Conservation (phyloP, 148 eudicot species). For the Beta vulgaris region DNA sequence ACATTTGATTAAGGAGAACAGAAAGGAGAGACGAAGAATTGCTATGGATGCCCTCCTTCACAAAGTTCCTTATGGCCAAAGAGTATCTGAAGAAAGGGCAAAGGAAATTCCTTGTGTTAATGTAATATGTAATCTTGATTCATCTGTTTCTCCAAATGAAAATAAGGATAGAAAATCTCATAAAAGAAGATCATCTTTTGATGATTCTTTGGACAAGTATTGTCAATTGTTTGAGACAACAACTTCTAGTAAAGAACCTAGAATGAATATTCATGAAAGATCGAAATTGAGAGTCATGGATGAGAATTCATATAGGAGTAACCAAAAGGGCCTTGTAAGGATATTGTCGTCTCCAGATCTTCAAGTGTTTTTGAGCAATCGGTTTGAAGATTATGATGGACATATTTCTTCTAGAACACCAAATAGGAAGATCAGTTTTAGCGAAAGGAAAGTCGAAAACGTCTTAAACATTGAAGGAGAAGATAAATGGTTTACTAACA, state of each 20-base stretch:
- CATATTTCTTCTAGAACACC: conserved; percentile 8
- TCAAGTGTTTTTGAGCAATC: conserved; percentile 27
- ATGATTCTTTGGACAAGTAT: conserved; percentile 57
- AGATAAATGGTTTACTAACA: neutral
- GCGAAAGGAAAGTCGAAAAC: neutral
- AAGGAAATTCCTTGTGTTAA: conserved; percentile 17
- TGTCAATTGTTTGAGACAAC: conserved; percentile 43
- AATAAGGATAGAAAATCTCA: conserved; percentile 7
- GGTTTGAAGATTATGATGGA: conserved; percentile 22
- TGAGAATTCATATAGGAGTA: conserved; percentile 16
- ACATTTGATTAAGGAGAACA: conserved; percentile 61
- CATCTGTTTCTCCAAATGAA: neutral
- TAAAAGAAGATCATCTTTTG: conserved; percentile 41
- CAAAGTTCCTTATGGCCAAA: conserved; percentile 67
- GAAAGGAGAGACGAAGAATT: conserved; percentile 61
- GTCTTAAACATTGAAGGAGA: neutral
- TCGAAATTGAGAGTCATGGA: conserved; percentile 35
- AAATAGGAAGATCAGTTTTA: conserved; percentile 26
- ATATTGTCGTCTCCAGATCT: conserved; percentile 77
- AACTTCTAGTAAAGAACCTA: conserved; percentile 28
- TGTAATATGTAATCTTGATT: conserved; percentile 6
- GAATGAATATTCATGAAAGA: conserved; percentile 20
- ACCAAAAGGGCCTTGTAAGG: conserved; percentile 37
- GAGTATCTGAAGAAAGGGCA: conserved; percentile 29
- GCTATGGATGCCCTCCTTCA: conserved; percentile 78